Evolutionary conservation across 2,329 filamentous ascomycete genomes (phyloP).

Genomic region (Stagonosporopsis rhizophila): DNA sequence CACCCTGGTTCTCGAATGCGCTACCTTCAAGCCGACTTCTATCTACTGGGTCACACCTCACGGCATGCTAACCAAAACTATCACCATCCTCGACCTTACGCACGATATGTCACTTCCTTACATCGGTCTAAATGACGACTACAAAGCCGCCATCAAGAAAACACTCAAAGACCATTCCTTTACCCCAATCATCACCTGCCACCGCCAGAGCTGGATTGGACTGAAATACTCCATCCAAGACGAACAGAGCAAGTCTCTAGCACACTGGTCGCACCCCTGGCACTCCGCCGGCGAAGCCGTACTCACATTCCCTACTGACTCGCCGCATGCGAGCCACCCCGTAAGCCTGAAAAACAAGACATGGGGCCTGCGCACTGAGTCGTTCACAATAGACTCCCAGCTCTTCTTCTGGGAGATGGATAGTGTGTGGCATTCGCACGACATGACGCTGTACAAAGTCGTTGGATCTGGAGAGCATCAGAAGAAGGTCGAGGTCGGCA

Average conservation of each 20-base stretch:
- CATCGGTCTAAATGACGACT: not conserved
- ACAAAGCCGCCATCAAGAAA: not conserved
- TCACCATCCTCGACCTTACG: not conserved
- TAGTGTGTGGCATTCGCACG: not conserved
- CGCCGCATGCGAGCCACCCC: not conserved
- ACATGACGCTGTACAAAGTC: not conserved
- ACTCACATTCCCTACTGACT: not conserved
- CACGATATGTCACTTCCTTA: not conserved
- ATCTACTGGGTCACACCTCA: not conserved
- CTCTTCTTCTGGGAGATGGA: not conserved
- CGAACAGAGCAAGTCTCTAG: not conserved
- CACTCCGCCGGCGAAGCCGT: not conserved
- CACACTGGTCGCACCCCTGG: not conserved
- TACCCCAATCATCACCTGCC: not conserved
- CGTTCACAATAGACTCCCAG: not conserved
- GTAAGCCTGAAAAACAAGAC: not conserved
- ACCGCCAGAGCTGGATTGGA: not conserved
- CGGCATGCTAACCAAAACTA: not conserved
- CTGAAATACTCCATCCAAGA: not conserved
- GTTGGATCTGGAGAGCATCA: not conserved
- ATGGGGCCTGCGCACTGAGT: not conserved
- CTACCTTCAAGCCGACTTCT: not conserved
- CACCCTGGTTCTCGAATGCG: not conserved
- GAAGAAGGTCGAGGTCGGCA: not conserved
- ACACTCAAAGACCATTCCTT: not conserved